Conservation (phyloP, 352 stramenopile genomes). For the Globisporangium alternatum region DNA sequence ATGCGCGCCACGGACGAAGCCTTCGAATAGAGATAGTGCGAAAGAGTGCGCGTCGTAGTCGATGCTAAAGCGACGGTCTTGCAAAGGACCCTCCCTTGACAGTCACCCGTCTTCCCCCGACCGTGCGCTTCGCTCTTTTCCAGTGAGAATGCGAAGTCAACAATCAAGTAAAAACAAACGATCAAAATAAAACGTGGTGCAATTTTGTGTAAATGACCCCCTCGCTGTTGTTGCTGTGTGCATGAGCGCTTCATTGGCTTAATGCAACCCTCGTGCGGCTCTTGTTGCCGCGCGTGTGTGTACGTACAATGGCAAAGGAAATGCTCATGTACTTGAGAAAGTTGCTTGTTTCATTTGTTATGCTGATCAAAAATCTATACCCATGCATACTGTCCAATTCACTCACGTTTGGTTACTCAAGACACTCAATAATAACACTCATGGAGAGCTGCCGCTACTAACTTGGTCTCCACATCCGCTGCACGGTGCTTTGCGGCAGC, state of each 20-base stretch:
- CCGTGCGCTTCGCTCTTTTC: background rate
- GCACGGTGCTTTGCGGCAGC: background rate
- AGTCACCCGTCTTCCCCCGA: background rate
- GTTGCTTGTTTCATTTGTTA: background rate
- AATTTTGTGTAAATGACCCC: background rate
- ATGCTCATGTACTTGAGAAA: background rate
- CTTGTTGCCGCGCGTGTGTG: too few relatives aligned
- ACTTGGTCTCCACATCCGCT: background rate
- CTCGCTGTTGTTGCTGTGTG: background rate
- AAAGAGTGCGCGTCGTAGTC: background rate
- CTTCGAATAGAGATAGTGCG: background rate
- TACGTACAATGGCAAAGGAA: too few relatives aligned
- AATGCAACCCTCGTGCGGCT: too few relatives aligned
- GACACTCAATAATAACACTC: background rate
- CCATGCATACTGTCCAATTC: background rate
- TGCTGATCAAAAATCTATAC: conserved; percentile 6
- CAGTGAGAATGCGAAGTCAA: background rate
- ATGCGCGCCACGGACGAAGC: conserved; percentile 1
- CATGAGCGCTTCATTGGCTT: background rate
- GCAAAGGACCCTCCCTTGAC: background rate
- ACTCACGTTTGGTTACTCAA: background rate
- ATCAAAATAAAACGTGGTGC: background rate
- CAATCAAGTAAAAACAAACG: background rate
- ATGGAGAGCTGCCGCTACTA: background rate
- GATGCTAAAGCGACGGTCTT: background rate